Evolutionary conservation across 805 yeast species (phyloP).

Genomic region (Lachancea thermotolerans): DNA sequence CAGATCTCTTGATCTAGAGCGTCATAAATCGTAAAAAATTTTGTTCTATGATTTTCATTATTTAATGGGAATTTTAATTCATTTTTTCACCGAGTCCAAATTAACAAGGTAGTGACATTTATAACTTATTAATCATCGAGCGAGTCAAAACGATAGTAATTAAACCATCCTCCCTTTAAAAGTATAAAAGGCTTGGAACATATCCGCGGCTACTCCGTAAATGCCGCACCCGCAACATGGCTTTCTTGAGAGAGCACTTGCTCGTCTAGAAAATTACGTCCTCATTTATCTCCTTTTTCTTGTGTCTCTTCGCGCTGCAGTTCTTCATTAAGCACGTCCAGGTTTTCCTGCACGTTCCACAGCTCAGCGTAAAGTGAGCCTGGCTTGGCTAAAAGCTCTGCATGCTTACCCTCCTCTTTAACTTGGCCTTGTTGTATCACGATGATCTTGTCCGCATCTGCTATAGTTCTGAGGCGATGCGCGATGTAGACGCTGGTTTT

Average conservation of each 20-base stretch:
- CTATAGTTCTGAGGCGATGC: slow-evolving; percentile 86
- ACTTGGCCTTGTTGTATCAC: slow-evolving; percentile 76
- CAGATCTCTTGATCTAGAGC: neutral
- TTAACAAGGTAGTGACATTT: neutral
- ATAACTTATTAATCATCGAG: neutral
- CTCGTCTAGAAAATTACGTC: no score
- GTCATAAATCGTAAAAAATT: neutral
- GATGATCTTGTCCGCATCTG: slow-evolving; percentile 89
- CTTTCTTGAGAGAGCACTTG: no score
- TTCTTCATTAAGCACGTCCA: slow-evolving; percentile 43
- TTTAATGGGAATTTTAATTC: neutral
- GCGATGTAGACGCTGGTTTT: slow-evolving; percentile 89
- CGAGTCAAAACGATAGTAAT: neutral
- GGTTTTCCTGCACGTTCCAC: slow-evolving; percentile 89
- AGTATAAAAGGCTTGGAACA: neutral
- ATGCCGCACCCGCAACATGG: no score
- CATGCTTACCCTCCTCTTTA: slow-evolving; percentile 83
- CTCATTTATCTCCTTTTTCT: no score
- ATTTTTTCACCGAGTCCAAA: neutral
- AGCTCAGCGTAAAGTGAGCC: slow-evolving; percentile 67
- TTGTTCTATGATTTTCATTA: neutral
- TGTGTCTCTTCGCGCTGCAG: slow-evolving; percentile 20
- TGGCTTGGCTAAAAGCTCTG: slow-evolving; percentile 44
- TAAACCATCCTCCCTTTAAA: neutral
- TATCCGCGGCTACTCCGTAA: no score